These are phyloP conservation scores for Aspergillus japonicus DNA, from an alignment of 2,329 filamentous ascomycete genomes.

Conservation along the genomic window DNA sequence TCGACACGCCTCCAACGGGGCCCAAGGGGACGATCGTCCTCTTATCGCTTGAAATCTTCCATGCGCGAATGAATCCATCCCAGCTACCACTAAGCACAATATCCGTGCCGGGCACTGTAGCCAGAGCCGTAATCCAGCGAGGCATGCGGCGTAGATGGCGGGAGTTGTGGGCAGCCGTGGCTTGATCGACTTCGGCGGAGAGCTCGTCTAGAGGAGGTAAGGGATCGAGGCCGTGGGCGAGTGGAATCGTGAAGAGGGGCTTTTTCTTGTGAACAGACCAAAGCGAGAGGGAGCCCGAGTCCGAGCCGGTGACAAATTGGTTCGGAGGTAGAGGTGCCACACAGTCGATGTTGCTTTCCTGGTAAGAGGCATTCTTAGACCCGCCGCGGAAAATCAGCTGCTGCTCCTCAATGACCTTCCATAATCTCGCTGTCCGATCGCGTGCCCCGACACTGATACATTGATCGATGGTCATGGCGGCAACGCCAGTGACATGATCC, in stretches of 20 bases:
- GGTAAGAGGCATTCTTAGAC: slow-evolving; percentile 50
- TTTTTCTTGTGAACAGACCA: slow-evolving; percentile 97
- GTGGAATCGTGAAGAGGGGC: slow-evolving; percentile 72
- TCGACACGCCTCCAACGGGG: slow-evolving; percentile 52
- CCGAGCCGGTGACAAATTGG: slow-evolving; percentile 90
- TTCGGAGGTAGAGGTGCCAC: slow-evolving; percentile 86
- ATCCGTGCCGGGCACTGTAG: slow-evolving; percentile 85
- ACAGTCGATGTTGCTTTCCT: slow-evolving; percentile 85
- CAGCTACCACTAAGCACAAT: slow-evolving; percentile 88
- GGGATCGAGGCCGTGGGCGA: slow-evolving; percentile 83
- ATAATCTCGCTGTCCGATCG: slow-evolving; percentile 86
- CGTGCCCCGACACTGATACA: slow-evolving; percentile 88
- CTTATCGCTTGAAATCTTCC: slow-evolving; percentile 82
- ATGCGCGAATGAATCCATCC: slow-evolving; percentile 84
- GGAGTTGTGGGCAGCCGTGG: slow-evolving; percentile 48
- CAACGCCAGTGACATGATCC: slow-evolving; percentile 81
- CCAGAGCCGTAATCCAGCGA: slow-evolving; percentile 85
- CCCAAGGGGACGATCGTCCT: slow-evolving; percentile 72
- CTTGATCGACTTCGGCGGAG: slow-evolving; percentile 68
- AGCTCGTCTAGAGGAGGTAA: slow-evolving; percentile 65
- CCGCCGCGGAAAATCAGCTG: slow-evolving; percentile 94
- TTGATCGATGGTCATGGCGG: slow-evolving; percentile 78
- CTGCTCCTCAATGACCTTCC: slow-evolving; percentile 94
- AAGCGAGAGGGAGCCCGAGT: slow-evolving; percentile 81
- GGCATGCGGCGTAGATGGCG: slow-evolving; percentile 60